phyloP scores from a whole-genome alignment of 148 eudicot genomes.

The Rhododendron mucronatum region DNA sequence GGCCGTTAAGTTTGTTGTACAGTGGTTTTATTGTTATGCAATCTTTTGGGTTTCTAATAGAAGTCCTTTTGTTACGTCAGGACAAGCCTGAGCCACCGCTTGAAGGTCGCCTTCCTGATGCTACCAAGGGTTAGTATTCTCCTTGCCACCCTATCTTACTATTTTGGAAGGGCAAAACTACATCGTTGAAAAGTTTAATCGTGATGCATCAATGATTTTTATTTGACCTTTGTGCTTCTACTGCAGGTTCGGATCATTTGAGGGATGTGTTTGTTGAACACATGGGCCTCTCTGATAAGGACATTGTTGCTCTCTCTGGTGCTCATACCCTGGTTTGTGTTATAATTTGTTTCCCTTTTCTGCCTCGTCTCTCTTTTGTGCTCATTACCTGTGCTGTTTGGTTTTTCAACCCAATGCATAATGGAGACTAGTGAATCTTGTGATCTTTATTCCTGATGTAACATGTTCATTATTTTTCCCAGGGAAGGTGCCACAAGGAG shows the following conservation, averaged over 20 bases:
- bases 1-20: background rate
- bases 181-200: background rate
- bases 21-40: background rate
- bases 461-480: background rate
- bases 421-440: background rate
- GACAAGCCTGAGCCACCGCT: slow-evolving; percentile 77
- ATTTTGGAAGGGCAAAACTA: background rate
- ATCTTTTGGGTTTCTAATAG: background rate
- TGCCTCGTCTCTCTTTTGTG: background rate
- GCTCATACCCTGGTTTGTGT: slow-evolving; percentile 82
- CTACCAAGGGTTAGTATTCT: slow-evolving; percentile 59
- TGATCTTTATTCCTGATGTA: background rate
- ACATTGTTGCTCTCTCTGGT: slow-evolving; percentile 93
- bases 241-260: slow-evolving; percentile 74
- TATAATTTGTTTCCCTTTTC: background rate
- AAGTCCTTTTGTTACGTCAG: slow-evolving; percentile 23
- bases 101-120: slow-evolving; percentile 97
- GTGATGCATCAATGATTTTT: background rate
- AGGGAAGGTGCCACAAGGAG: slow-evolving; percentile 99
- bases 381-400: background rate
- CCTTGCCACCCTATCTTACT: background rate
- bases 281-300: slow-evolving; percentile 87
- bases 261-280: slow-evolving; percentile 76
- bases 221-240: background rate
- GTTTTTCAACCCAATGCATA: background rate